Percentiles rank a stretch among this genome's conserved stretches.
Conservation (phyloP, 2,329 filamentous ascomycete genomes). For the Zymoseptoria pseudotritici region DNA sequence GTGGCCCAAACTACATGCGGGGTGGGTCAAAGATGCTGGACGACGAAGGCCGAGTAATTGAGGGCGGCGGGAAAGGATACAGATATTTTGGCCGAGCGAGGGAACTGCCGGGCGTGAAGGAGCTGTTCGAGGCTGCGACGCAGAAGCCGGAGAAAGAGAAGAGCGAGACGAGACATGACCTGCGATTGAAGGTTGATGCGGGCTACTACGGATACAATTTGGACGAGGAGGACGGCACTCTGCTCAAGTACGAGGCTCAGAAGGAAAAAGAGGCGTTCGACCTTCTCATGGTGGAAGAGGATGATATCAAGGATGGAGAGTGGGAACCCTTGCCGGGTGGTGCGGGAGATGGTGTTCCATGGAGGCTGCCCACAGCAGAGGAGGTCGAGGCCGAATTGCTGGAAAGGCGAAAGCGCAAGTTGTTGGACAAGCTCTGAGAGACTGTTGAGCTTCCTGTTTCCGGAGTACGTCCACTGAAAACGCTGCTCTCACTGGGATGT, state of each 20-base stretch:
- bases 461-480: neutral
- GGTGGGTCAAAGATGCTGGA: conserved; percentile 47
- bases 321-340: conserved; percentile 89
- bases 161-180: conserved; percentile 59
- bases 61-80: conserved; percentile 76
- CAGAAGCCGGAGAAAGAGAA: conserved; percentile 48
- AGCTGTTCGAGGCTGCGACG: conserved; percentile 78
- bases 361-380: conserved; percentile 77
- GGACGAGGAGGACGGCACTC: conserved; percentile 77
- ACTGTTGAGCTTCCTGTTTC: neutral
- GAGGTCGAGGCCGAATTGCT: conserved; percentile 93
- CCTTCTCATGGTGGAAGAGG: conserved; percentile 49
- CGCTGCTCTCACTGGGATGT: too few relatives aligned
- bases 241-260: conserved; percentile 71
- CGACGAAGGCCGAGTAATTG: conserved; percentile 50
- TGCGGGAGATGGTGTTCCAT: conserved; percentile 69
- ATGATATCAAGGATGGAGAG: conserved; percentile 26
- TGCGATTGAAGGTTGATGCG: conserved; percentile 75
- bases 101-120: conserved; percentile 90
- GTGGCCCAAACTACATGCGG: conserved; percentile 96
- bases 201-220: conserved; percentile 93
- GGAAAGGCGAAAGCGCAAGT: conserved; percentile 70
- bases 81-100: conserved; percentile 85
- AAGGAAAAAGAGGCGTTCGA: conserved; percentile 79
- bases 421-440: conserved; percentile 57